phyloP scores from a whole-genome alignment of 2,329 filamentous ascomycete genomes.

The Ceratocystis albifundus region DNA sequence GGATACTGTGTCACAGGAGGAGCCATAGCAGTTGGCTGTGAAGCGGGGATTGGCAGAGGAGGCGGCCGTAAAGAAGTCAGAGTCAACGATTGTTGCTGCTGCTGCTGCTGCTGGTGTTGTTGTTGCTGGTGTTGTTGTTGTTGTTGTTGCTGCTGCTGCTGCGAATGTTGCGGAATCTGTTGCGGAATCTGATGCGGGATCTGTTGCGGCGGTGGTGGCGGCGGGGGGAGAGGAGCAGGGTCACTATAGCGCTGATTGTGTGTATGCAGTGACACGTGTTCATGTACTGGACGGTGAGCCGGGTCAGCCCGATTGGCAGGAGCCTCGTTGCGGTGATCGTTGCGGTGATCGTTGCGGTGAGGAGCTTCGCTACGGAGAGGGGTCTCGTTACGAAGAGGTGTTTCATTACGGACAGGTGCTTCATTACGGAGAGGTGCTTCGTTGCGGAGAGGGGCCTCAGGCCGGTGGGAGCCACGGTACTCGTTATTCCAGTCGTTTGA shows the following conservation, averaged over 20 bases:
- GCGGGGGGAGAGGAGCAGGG: conserved; percentile 9
- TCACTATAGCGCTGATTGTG: conserved; percentile 16
- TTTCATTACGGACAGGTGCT: conserved; percentile 13
- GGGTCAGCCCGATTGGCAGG: conserved; percentile 8
- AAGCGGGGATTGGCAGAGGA: conserved; percentile 19
- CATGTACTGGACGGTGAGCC: conserved; percentile 3
- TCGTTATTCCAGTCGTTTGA: conserved; percentile 17
- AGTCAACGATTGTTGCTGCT: conserved; percentile 23
- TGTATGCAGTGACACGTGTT: conserved; percentile 13
- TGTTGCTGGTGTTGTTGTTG: too few species aligned
- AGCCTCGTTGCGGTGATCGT: background rate
- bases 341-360: conserved; percentile 16
- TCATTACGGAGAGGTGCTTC: conserved; percentile 1
- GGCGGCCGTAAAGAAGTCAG: conserved; percentile 23
- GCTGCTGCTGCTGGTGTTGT: conserved; percentile 12
- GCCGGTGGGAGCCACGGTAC: conserved; percentile 15
- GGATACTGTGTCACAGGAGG: conserved; percentile 25
- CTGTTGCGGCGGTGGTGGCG: conserved; percentile 19
- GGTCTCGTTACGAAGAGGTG: conserved; percentile 14
- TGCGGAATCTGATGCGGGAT: background rate
- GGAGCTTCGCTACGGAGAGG: conserved; percentile 14
- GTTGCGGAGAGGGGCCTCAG: conserved; percentile 13
- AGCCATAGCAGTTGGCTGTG: conserved; percentile 16
- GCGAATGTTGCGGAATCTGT: conserved; percentile 7
- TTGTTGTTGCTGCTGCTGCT: background rate